These are phyloP conservation scores for Chrysosporium queenslandicum DNA, from an alignment of 2,329 filamentous ascomycete genomes.

Conservation along the genomic window DNA sequence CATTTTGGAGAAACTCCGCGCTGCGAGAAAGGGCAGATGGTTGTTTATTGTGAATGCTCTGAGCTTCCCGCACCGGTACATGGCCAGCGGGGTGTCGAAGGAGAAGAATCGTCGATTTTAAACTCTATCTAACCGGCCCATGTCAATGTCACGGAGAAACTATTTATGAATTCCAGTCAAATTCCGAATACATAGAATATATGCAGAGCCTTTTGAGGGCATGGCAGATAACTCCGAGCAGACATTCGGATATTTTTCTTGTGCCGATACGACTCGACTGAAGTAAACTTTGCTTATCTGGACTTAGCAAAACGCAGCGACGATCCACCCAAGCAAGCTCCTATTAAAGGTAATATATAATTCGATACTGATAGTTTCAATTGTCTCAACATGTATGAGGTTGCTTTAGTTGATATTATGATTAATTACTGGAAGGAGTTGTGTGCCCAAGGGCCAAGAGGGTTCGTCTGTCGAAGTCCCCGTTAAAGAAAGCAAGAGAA, in stretches of 20 bases:
- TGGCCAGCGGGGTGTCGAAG: neutral
- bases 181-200: neutral
- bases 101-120: neutral
- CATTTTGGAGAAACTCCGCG: constrained; percentile 13
- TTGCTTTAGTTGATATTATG: neutral
- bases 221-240: neutral
- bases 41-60: neutral
- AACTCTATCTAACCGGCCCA: neutral
- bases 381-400: neutral
- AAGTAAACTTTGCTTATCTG: neutral
- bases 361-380: too few relatives aligned
- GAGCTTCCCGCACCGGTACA: neutral
- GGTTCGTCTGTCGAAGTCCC: too few relatives aligned
- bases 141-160: neutral
- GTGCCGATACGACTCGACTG: neutral
- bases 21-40: neutral
- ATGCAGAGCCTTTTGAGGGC: neutral
- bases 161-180: too few relatives aligned
- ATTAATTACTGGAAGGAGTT: neutral
- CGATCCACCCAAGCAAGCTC: too few relatives aligned
- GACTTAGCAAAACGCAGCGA: neutral
- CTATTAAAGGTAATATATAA: too few relatives aligned
- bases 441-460: too few relatives aligned
- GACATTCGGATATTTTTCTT: neutral
- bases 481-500: too few relatives aligned